Conservation (phyloP, 106 monocot species). For the Dioscorea zingiberensis region DNA sequence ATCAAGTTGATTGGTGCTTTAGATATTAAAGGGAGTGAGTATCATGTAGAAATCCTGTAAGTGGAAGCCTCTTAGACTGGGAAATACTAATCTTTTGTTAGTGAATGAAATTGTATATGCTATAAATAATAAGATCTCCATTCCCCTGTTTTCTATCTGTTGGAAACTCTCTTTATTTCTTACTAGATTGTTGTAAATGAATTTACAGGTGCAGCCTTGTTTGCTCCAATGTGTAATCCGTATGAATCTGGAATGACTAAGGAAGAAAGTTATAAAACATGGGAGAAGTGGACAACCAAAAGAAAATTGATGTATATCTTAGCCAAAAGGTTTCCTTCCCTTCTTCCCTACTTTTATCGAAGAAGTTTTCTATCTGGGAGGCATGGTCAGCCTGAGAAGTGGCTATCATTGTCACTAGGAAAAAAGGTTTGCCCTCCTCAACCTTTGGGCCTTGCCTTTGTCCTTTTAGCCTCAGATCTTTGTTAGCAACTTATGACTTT, state of each 20-base stretch:
- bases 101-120: slow-evolving; percentile 1
- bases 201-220: slow-evolving; percentile 82
- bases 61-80: no score
- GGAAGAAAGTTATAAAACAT: slow-evolving; percentile 73
- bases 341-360: slow-evolving; percentile 72
- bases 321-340: slow-evolving; percentile 76
- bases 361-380: slow-evolving; percentile 81
- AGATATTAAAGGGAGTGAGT: no score
- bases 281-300: slow-evolving; percentile 84
- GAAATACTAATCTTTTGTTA: background rate
- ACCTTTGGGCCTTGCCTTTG: no score
- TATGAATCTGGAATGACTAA: slow-evolving; percentile 84
- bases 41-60: no score
- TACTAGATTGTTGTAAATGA: slow-evolving; percentile 7
- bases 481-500: no score
- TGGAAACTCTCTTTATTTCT: background rate
- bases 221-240: slow-evolving; percentile 85
- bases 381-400: slow-evolving; percentile 64
- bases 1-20: no score
- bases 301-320: slow-evolving; percentile 83
- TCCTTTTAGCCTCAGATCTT: no score
- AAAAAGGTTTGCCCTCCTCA: slow-evolving; percentile 57
- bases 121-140: no score
- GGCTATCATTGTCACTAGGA: slow-evolving; percentile 72
- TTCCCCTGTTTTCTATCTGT: no score